Evolutionary conservation across 2,329 filamentous ascomycete genomes (phyloP).

Genomic region (Cadophora sp.): DNA sequence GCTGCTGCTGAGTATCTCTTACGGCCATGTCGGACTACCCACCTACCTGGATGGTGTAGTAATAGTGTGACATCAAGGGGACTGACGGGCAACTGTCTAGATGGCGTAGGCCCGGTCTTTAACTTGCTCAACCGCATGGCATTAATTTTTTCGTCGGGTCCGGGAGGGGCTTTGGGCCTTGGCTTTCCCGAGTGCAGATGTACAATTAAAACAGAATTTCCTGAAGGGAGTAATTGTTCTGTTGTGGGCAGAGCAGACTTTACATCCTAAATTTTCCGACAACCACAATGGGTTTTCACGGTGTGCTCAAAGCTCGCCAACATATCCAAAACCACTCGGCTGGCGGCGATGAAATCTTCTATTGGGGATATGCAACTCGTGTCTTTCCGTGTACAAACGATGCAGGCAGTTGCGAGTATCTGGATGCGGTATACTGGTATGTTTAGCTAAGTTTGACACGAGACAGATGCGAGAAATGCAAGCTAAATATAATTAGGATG

Average conservation of each 20-base stretch:
- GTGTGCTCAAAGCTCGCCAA: slow-evolving; percentile 6
- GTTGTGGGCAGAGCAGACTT: background rate
- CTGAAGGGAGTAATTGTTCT: background rate
- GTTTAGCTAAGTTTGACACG: background rate
- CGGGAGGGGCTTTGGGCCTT: background rate
- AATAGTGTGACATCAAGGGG: background rate
- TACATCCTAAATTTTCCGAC: background rate
- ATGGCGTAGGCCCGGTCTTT: background rate
- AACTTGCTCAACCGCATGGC: slow-evolving; percentile 11
- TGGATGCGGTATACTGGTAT: slow-evolving; percentile 58
- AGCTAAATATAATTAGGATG: slow-evolving; percentile 33
- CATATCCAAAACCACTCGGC: slow-evolving; percentile 13
- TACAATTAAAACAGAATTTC: slow-evolving; percentile 8
- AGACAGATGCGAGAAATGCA: background rate
- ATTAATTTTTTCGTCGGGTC: background rate
- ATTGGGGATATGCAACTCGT: slow-evolving; percentile 62
- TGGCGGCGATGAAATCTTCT: slow-evolving; percentile 1
- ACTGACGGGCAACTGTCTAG: background rate
- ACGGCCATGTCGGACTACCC: background rate
- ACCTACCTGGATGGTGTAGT: background rate
- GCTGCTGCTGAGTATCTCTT: background rate
- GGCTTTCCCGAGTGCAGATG: slow-evolving; percentile 2
- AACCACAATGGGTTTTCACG: background rate
- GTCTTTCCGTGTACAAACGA: slow-evolving; percentile 64
- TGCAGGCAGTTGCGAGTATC: slow-evolving; percentile 62